phyloP scores from a whole-genome alignment of 2,329 filamentous ascomycete species.

The Xylaria multiplex region DNA sequence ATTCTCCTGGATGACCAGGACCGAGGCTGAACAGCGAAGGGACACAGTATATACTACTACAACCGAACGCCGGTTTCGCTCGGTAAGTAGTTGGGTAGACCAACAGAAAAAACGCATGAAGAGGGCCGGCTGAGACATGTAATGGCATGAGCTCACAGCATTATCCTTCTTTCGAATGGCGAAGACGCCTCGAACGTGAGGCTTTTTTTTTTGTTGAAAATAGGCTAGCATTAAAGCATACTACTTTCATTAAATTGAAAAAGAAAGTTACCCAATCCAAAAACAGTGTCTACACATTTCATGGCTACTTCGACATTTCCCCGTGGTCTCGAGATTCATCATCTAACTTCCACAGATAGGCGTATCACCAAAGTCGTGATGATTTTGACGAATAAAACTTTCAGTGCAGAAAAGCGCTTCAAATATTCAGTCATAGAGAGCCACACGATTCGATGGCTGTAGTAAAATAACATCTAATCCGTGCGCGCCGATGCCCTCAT shows the following conservation, averaged over 20 bases:
- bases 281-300: background rate
- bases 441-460: no score
- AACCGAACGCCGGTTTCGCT: constrained; percentile 66
- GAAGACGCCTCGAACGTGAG: constrained; percentile 4
- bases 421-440: background rate
- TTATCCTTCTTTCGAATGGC: background rate
- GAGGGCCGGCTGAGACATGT: constrained; percentile 52
- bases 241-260: constrained; percentile 23
- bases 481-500: background rate
- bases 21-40: constrained; percentile 45
- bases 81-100: constrained; percentile 71
- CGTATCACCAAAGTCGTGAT: no score
- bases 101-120: constrained; percentile 68
- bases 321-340: background rate
- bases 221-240: constrained; percentile 8
- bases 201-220: constrained; percentile 6
- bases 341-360: background rate
- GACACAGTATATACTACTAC: constrained; percentile 64
- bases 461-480: background rate
- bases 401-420: background rate
- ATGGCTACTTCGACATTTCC: background rate
- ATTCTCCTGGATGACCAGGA: constrained; percentile 52
- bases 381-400: background rate
- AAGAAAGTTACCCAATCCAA: background rate
- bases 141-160: background rate